These are phyloP conservation scores for Phyllosticta citribraziliensis DNA, from an alignment of 2,329 filamentous ascomycete genomes.

Conservation along the genomic window DNA sequence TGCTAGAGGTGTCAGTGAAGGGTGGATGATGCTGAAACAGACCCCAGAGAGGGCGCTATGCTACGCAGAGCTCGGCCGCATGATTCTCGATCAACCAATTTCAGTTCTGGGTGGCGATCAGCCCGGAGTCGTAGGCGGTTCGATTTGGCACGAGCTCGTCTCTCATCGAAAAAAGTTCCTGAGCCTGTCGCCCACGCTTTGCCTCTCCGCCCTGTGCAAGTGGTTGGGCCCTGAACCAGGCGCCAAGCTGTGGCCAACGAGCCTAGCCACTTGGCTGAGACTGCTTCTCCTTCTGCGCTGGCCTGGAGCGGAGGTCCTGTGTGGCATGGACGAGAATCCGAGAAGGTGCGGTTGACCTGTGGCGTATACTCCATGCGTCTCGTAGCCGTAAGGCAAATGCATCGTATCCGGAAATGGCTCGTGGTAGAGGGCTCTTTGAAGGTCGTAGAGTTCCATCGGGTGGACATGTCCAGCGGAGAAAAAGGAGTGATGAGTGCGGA, in stretches of 20 bases:
- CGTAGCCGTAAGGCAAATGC: not conserved
- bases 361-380: not conserved
- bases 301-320: not conserved
- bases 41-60: too few relatives aligned
- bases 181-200: conserved; percentile 4
- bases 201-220: not conserved
- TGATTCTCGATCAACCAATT: not conserved
- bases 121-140: not conserved
- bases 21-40: too few relatives aligned
- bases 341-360: not conserved
- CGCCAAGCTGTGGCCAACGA: conserved; percentile 1
- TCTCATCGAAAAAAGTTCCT: conserved; percentile 2
- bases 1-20: too few relatives aligned
- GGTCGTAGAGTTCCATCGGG: not conserved
- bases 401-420: not conserved
- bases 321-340: not conserved
- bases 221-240: not conserved
- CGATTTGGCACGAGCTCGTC: not conserved
- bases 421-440: not conserved
- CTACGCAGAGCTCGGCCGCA: not conserved
- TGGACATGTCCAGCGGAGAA: not conserved
- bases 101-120: not conserved
- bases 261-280: not conserved
- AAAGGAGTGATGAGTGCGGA: not conserved
- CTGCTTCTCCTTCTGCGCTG: conserved; percentile 4